Evolutionary conservation across 495 filamentous ascomycete genomes (phyloP), one percentile per base, ranked within the genome.

Genomic region (Neurospora sp.): DNA sequence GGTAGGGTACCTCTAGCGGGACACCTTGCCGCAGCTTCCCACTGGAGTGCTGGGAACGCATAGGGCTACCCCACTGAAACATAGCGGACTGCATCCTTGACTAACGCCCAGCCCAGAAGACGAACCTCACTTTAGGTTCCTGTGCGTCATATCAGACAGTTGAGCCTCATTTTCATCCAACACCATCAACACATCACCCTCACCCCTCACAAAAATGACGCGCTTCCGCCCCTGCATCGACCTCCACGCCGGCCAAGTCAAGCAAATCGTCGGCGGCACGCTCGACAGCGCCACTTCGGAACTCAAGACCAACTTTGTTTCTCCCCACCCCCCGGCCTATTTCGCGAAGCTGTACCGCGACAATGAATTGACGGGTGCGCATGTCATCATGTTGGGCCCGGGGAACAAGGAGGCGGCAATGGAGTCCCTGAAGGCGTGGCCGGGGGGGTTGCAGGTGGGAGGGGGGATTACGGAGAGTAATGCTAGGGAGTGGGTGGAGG

Each of bases 251-350:
- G 96, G 96, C 8, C 89, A 93, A 80, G 96, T 99, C 39, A 99
- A 99, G 85, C 96, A 99, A 83, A 99, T 99, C 77, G 95, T 99
- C 44, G 96, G 96, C 71, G 95, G 95, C 60, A 98, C 96, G 1
- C 87, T 98, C 75, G 91, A 89, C 79, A 87, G 87, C 76, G 83
- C 88, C 0, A 86, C 87, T 27, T 76, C 86, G 35, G 86, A 89
- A 70, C 87, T 98, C 74, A 91, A 92, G 81, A 98, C 96, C 73
- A 98, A 99, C 81, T 93, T 93, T 82, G 89, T 96, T 39, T 97
- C 96, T 4, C 87, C 89, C 16, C 90, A 93, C 60, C 91, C 96
- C 7, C 89, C 96, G 4, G 86, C 88, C 12, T 84, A 97, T 82
- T 99, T 93, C 81, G 90, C 94, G 18, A 78, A 80, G 69, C 86